A percentile compares a stretch with the other conserved stretches of the same genome.
Conservation (phyloP, 2,329 filamentous ascomycete genomes). For the Trichoderma koningii region DNA sequence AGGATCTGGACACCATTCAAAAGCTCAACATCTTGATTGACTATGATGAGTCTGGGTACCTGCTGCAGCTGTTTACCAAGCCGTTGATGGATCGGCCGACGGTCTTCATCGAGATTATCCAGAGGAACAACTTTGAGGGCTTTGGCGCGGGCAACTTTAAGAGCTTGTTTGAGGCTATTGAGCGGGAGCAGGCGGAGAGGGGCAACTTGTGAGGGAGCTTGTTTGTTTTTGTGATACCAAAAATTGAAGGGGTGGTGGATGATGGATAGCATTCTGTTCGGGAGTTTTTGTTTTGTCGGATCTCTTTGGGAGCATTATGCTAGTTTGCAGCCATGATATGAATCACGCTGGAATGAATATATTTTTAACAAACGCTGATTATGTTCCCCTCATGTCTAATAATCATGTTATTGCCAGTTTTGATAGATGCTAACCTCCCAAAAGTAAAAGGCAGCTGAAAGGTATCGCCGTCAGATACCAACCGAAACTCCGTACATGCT, state of each 20-base stretch:
- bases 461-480: constrained; percentile 4
- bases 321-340: constrained; percentile 19
- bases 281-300: background rate
- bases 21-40: constrained; percentile 86
- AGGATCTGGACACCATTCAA: constrained; percentile 78
- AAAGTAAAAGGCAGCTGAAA: background rate
- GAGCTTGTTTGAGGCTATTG: constrained; percentile 91
- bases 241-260: background rate
- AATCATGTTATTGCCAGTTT: background rate
- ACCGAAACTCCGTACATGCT: constrained; percentile 14
- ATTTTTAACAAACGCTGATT: background rate
- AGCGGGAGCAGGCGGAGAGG: constrained; percentile 83
- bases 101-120: constrained; percentile 95
- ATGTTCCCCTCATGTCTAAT: no score
- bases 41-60: constrained; percentile 89
- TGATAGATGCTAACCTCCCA: background rate
- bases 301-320: background rate
- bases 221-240: background rate
- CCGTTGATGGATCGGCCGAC: constrained; percentile 93
- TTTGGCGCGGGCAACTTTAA: constrained; percentile 97
- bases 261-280: background rate
- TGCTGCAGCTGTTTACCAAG: constrained; percentile 77
- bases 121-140: constrained; percentile 84
- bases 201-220: constrained; percentile 67
- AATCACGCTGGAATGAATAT: constrained; percentile 18